These are phyloP conservation scores for Iris pallida DNA, from an alignment of 116 monocot species.

Conservation along the genomic window DNA sequence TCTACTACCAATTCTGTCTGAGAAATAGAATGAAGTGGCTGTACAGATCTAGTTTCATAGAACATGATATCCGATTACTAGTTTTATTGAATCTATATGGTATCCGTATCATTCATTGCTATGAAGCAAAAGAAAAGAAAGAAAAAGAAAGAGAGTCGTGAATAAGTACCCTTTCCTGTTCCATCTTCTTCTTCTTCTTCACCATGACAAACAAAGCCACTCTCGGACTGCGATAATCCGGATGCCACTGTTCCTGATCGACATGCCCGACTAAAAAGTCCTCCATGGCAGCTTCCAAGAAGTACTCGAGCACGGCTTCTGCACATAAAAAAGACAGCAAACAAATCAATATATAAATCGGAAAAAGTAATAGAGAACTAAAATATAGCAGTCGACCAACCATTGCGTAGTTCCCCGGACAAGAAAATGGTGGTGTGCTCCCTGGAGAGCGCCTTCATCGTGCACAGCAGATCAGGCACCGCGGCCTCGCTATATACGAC, in stretches of 20 bases:
- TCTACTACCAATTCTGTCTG: no score
- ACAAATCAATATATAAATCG: not conserved
- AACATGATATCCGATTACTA: no score
- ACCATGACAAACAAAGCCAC: constrained; percentile 73
- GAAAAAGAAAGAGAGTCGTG: no score
- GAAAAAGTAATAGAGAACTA: not conserved
- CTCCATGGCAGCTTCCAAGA: constrained; percentile 74
- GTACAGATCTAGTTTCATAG: no score
- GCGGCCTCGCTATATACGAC: constrained; percentile 83
- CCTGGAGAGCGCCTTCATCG: constrained; percentile 54
- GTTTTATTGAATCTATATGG: no score
- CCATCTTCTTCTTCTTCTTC: constrained; percentile 32
- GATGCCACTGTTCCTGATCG: constrained; percentile 86
- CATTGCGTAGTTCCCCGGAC: constrained; percentile 82
- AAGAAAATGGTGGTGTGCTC: constrained; percentile 70
- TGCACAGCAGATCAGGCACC: constrained; percentile 56
- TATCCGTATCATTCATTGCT: no score
- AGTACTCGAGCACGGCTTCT: constrained; percentile 89
- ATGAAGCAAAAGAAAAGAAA: no score
- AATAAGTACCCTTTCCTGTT: not conserved
- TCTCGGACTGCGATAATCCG: constrained; percentile 64
- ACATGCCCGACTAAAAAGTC: constrained; percentile 69
- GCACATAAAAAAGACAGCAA: not conserved
- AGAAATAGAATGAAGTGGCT: no score
- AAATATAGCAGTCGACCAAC: constrained; percentile 14